Conservation (phyloP, 768 basidiomycete species). For the Lentinula boryana region DNA sequence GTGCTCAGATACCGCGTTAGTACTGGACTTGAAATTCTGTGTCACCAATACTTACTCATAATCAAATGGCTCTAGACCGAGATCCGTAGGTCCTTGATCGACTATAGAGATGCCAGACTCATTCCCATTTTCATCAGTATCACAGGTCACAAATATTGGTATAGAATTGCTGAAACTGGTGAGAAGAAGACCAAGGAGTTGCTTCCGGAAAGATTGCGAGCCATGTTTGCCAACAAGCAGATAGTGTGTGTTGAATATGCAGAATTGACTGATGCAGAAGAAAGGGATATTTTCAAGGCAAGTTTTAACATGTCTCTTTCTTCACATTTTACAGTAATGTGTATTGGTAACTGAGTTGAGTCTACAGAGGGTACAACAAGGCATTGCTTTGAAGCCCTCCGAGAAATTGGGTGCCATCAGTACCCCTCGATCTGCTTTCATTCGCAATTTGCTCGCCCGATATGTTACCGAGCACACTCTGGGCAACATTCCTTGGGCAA, state of each 20-base stretch:
- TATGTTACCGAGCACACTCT: slow-evolving; percentile 36
- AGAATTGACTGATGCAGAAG: slow-evolving; percentile 47
- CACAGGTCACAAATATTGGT: slow-evolving; percentile 51
- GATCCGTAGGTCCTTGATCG: slow-evolving; percentile 37
- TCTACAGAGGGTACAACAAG: slow-evolving; percentile 65
- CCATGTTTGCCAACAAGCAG: slow-evolving; percentile 65
- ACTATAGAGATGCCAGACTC: slow-evolving; percentile 2
- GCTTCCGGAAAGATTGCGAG: slow-evolving; percentile 51
- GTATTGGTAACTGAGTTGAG: background rate
- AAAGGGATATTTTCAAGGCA: slow-evolving; percentile 72
- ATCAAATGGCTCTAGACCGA: slow-evolving; percentile 43
- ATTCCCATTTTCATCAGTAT: slow-evolving; percentile 15
- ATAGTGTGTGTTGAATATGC: slow-evolving; percentile 78
- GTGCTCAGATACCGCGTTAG: slow-evolving; percentile 51
- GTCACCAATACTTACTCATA: background rate
- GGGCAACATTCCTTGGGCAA: slow-evolving; percentile 26
- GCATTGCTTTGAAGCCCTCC: slow-evolving; percentile 46
- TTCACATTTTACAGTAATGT: too few species aligned
- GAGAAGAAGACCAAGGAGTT: slow-evolving; percentile 18
- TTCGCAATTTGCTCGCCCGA: slow-evolving; percentile 46
- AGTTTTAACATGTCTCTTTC: slow-evolving; percentile 6
- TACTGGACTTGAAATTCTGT: background rate
- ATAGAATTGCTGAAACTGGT: slow-evolving; percentile 22
- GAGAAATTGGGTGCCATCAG: slow-evolving; percentile 68
- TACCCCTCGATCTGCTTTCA: slow-evolving; percentile 49